Conservation (phyloP, 768 basidiomycete genomes). For the Suillus brevipes region DNA sequence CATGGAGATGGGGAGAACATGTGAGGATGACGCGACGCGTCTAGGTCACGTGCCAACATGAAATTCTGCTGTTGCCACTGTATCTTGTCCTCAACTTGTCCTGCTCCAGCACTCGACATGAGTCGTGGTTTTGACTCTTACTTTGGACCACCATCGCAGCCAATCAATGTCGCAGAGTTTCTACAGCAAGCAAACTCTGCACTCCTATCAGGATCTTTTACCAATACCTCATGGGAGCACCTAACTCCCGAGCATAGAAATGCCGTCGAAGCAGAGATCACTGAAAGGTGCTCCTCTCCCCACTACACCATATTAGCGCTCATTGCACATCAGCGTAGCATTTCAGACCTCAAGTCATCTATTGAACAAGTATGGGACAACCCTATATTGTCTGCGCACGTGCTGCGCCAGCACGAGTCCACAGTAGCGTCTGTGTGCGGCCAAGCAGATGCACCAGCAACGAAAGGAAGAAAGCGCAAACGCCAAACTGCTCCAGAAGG, state of each 20-base stretch:
- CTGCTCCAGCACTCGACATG: slow-evolving; percentile 18
- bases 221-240: slow-evolving; percentile 22
- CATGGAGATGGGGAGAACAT: not conserved
- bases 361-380: slow-evolving; percentile 52
- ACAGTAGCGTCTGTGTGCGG: slow-evolving; percentile 39
- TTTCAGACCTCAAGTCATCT: slow-evolving; percentile 48
- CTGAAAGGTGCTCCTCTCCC: slow-evolving; percentile 32
- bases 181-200: slow-evolving; percentile 33
- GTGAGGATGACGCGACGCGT: not conserved
- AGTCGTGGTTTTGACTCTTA: slow-evolving; percentile 45
- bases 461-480: slow-evolving; percentile 37
- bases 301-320: not conserved
- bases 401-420: slow-evolving; percentile 53
- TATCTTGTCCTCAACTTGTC: not conserved
- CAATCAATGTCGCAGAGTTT: slow-evolving; percentile 49
- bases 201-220: slow-evolving; percentile 7
- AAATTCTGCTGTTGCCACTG: not conserved
- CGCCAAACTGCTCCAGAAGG: slow-evolving; percentile 24
- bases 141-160: slow-evolving; percentile 66
- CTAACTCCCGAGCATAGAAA: slow-evolving; percentile 28
- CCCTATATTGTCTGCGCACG: slow-evolving; percentile 57
- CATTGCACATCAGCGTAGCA: slow-evolving; percentile 36
- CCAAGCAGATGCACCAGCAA: slow-evolving; percentile 30
- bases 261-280: slow-evolving; percentile 42
- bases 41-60: not conserved